Evolutionary conservation across 257 asterid species (phyloP), one percentile per base, ranked within the genome.

Genomic region (Lavandula angustifolia): DNA sequence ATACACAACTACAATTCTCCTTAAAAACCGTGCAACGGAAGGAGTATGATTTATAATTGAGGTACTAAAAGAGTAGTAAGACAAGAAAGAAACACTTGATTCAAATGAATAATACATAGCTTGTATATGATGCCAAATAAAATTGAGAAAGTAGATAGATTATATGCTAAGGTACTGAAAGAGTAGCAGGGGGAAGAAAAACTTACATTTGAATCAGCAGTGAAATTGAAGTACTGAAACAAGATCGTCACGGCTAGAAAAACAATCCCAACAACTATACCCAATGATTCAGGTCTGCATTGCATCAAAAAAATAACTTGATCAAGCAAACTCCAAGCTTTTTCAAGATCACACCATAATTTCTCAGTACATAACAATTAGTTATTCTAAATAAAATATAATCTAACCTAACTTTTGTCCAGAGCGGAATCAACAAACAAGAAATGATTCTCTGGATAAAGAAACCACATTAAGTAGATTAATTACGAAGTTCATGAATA

Each of bases 281-380:
- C 98, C 84, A 92, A 70, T 1, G 98, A 89, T 69, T 92, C 97
- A 38, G 98, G 98, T 80, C 98, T 92, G 97, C 80, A 71, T 22
- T 70, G 58, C 40, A 52, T 29, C 2, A 71, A 50, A 61, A 14
- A 54, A 66, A 17, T 7, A 22, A 73, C 27, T 52, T 60, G 55
- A 63, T 65, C 40, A 48, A 52, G 58, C n/a, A 9, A 62, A 40
- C 9, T 55, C 13, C 27, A 13, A 46, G 60, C 31, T 0, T 33
- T 43, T 54, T 7, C 14, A 16, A 55, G 18, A 42, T 55, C 7
- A 51, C 42, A n/a, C 14, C 11, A 14, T 54, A 54, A 34, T n/a
- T n/a, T n/a, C n/a, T n/a, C n/a, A n/a, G n/a, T n/a, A 62, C 38
- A 38, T 8, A 64, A 32, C 49, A 57, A 38, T 27, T 48, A 16